Base-by-base conservation (phyloP, 345 rosid genomes). In the Citrus medica region DNA sequence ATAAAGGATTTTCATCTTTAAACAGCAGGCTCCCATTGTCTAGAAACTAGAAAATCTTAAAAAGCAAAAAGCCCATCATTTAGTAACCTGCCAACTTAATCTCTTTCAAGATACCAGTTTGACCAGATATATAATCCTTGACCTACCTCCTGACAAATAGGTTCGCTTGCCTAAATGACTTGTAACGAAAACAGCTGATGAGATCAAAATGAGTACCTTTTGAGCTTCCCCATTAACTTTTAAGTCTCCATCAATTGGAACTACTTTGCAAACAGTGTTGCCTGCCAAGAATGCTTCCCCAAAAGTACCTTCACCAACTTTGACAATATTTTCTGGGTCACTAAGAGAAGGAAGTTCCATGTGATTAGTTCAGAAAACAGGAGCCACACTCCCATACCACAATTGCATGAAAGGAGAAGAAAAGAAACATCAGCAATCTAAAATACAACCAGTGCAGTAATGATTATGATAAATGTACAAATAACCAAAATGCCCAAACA, bases 291-390 rank as follows among this genome's bases (percentile, higher is more conserved):
- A 94, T 80, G 97, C 99, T 85, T 96, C 99, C 79, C 99, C 99
- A 80, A 81, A 96, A 60, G 98, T 96, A 73, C 99, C 99, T 89
- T 96, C 99, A 66, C 99, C 99, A 79, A 96, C 82, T 89, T 96
- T 96, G 78, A 76, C 77, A 79, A 96, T 89, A 83, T 79, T 80
- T 80, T 89, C 78, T 28, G 94, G 94, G 68, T 85, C 88, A 89
- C 98, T 96, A 90, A 46, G 48, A 37, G 60, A 78, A 82, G 63
- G 76, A 79, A 76, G 69, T 75, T 70, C 32, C 59, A 74, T 22
- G 25, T 78, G 66, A 67, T 76, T 24, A 82, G 82, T 27, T 71
- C 55, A 66, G 69, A 35, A 68, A 33, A 76, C 68, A 56, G 46
- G 24, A 72, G 68, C 53, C 55, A 59, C 62, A 28, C 38, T 74